Evolutionary conservation across 148 eudicot genomes (phyloP), one percentile per base, ranked within the genome.

Genomic region (Gaultheria prostrata): DNA sequence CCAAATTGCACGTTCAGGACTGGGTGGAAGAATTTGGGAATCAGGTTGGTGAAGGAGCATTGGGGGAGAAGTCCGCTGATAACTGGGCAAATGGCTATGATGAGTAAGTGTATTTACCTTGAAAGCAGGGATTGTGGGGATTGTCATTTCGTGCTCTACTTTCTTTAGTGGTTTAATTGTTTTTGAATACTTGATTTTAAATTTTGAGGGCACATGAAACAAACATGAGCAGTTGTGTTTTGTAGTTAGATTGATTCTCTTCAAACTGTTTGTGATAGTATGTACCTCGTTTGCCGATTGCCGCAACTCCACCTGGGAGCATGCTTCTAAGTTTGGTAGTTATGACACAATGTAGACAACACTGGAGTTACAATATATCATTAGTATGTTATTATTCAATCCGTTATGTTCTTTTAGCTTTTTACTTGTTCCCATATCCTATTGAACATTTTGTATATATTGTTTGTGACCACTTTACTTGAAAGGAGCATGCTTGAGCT

Each of bases 11-110:
- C 86, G 96, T 94, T 67, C 89, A 94, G 79, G 99, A 93, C 86
- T 97, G 99, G 99, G 95, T 80, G 3, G 99, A 95, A 57, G 99
- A 97, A 87, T 97, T 93, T 88, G 98, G 92, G 88, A 85, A 87
- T 57, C 97, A 94, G 85, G 86, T 94, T 84, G 94, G 93, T 78
- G 89, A 91, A 84, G 93, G 94, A 84, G 88, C 86, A 76, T 30
- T 91, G 50, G 94, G 92, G 78, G 98, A 93, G 32, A 89, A 80
- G 86, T 88, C 95, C 84, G 87, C 86, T 51, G 90, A 92, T 86
- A 85, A 88, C 85, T 97, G 97, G 99, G 96, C 95, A 57, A 85
- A 90, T 87, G 94, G 97, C 59, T 97, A 92, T 89, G 96, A 97
- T 84, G 99, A 97, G 99, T 97, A 97, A 92, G 99, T 92, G 30